These are phyloP conservation scores for Cryphonectria radicalis DNA, from an alignment of 2,329 filamentous ascomycete species.

Conservation along the genomic window DNA sequence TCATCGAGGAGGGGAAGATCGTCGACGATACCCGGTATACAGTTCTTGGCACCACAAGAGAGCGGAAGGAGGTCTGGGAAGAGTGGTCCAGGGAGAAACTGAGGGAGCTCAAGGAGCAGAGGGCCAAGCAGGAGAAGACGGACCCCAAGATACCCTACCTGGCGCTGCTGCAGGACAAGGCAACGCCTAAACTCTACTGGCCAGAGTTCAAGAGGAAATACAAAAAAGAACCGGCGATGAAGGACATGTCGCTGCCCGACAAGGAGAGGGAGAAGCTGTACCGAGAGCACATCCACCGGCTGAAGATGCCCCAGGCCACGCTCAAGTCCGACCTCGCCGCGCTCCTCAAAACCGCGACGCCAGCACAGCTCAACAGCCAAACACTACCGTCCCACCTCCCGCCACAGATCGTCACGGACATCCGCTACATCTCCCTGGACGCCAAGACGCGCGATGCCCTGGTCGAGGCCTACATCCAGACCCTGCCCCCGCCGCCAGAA, in stretches of 20 bases:
- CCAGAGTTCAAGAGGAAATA: slow-evolving; percentile 93
- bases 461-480: slow-evolving; percentile 68
- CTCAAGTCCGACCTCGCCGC: slow-evolving; percentile 71
- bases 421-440: slow-evolving; percentile 72
- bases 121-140: slow-evolving; percentile 75
- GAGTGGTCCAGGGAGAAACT: slow-evolving; percentile 83
- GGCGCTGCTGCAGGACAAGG: slow-evolving; percentile 77
- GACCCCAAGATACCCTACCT: slow-evolving; percentile 86
- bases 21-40: slow-evolving; percentile 88
- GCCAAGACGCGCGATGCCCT: slow-evolving; percentile 64
- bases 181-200: slow-evolving; percentile 94
- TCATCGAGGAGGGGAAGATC: slow-evolving; percentile 80
- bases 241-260: slow-evolving; percentile 70
- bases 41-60: slow-evolving; percentile 77
- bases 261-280: slow-evolving; percentile 82
- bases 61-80: slow-evolving; percentile 80
- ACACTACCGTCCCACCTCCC: slow-evolving; percentile 64
- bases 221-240: slow-evolving; percentile 80
- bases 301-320: slow-evolving; percentile 68
- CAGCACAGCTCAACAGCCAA: slow-evolving; percentile 61
- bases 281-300: slow-evolving; percentile 70
- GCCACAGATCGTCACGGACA: slow-evolving; percentile 63
- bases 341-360: slow-evolving; percentile 66
- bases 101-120: slow-evolving; percentile 69
- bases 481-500: slow-evolving; percentile 62